Base-by-base conservation (phyloP, 176 grass and related monocot species). In the Coix lacrymajobi region DNA sequence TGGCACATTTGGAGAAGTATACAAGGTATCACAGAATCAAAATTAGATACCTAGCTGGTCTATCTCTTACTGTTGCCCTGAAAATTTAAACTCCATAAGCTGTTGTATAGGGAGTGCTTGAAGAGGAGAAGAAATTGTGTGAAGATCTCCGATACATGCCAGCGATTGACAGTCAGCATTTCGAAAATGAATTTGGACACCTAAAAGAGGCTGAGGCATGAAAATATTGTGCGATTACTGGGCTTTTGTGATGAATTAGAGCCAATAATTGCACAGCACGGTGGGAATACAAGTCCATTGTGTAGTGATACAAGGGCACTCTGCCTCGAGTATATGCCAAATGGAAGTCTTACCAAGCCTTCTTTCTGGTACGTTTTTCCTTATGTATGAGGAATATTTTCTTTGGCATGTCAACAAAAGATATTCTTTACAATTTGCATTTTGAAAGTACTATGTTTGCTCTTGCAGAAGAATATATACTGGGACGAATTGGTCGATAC, bases 51-150 rank as follows among this genome's bases (percentile, higher is more conserved):
- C 12, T 14, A 13, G 12, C 9, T n/a, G 12, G 9, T 29, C 15
- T 62, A 30, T 62, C 4, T 62, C 12, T 28, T 11, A 14, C 60
- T 62, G 60, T 62, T 30, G 60, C 12, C 26, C 5, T 62, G 26
- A 43, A 11, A 62, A 31, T 14, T 62, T 62, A 6, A 14, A 62
- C 9, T 12, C 28, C 26, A 4, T 31, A 43, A 43, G 41, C 41
- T 76, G 49, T 58, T 57, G 73, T 56, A n/a, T 5, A 76, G 73
- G 73, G 73, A 25, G 49, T 76, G 10, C 48, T 57, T 38, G 60
- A 62, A 62, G 31, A 76, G 73, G 73, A 36, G 32, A 76, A 76
- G 49, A 25, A 20, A 76, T 76, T 58, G 73, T 20, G 73, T 76
- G 20, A 57, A 76, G 32, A 34, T 31, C 49, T 76, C 31, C 32